Base-by-base conservation (phyloP, 495 filamentous ascomycete species). In the Cenococcum geophilum region DNA sequence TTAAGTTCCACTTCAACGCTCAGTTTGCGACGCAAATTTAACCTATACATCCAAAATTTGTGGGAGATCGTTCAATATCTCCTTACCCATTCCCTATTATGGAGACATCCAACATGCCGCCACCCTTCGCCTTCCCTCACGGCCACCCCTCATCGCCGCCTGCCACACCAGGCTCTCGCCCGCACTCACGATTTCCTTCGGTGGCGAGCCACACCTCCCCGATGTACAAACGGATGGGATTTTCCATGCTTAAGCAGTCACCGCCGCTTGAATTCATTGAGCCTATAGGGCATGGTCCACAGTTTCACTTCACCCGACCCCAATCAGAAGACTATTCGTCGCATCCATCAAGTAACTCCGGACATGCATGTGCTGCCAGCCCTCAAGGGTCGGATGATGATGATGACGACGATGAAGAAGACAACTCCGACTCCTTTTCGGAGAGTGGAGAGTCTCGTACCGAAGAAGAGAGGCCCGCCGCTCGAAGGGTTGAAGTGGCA, bases 141-240 rank as follows among this genome's bases (percentile, higher is more conserved):
- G 60, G 58, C 47, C 42, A 63, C 6, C 68, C 68, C 12, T 55
- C 59, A 18, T 70, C 67, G 52, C 68, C 68, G 48, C 68, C 68
- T 52, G 62, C 65, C 50, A 70, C 69, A 27, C 66, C 58, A n/a
- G 59, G 56, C 57, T 49, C 57, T 11, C 59, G 63, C 60, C 43
- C 63, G 18, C 60, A 63, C 23, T 4, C 63, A 49, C 66, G 60
- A 51, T 69, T 65, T 36, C 67, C 67, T 21, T 63, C 69, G 11
- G 62, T 56, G 47, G 60, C 64, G 11, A 71, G 61, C 58, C 69
- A 71, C 42, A 67, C 67, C 10, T 67, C 69, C 22, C 69, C 66
- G 14, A 57, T 65, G 14, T 69, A 69, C 67, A 69, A 63, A 55
- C 62, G 63, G 14, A 69, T 67, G 64, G 59, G 63, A 18, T 48